Percentiles rank a stretch among this genome's conserved stretches.
Evolutionary conservation across 2,329 filamentous ascomycete species (phyloP).

Genomic region (Cladophialophora chaetospira): DNA sequence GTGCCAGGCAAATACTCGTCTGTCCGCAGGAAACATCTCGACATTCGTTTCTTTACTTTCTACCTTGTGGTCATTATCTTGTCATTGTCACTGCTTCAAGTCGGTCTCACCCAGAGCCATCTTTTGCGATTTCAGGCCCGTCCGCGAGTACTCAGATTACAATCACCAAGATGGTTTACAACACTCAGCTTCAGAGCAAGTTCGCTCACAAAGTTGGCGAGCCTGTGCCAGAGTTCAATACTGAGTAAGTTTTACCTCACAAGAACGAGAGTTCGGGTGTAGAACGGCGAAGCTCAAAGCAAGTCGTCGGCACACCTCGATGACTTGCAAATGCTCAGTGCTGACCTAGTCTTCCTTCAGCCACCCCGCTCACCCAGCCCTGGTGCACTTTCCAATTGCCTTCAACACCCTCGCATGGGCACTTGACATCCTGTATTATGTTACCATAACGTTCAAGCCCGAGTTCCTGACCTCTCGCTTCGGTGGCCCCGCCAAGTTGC

Average conservation of each 20-base stretch:
- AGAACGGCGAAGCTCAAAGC: neutral
- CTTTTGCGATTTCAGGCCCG: neutral
- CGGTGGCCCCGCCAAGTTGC: constrained; percentile 25
- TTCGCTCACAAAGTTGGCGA: constrained; percentile 33
- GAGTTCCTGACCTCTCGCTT: constrained; percentile 33
- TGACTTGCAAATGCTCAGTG: neutral
- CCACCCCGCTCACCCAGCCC: constrained; percentile 30
- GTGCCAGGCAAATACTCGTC: neutral
- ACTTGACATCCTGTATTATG: constrained; percentile 33
- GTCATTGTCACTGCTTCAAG: neutral
- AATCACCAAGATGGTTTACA: constrained; percentile 27
- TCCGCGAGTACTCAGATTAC: neutral
- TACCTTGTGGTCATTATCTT: neutral
- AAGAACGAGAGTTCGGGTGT: neutral
- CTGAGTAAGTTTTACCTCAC: constrained; percentile 26
- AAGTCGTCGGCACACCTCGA: neutral
- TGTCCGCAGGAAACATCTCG: neutral
- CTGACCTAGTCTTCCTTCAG: constrained; percentile 18
- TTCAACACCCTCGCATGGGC: constrained; percentile 34
- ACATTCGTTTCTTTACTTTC: constrained; percentile 7
- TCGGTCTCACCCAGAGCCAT: neutral
- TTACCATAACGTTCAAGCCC: constrained; percentile 31
- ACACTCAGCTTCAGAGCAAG: constrained; percentile 32
- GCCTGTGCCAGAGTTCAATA: constrained; percentile 33
- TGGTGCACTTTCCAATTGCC: constrained; percentile 35